These are phyloP conservation scores for Furcasterigmium sp. DNA, from an alignment of 2,329 filamentous ascomycete genomes.

Conservation along the genomic window DNA sequence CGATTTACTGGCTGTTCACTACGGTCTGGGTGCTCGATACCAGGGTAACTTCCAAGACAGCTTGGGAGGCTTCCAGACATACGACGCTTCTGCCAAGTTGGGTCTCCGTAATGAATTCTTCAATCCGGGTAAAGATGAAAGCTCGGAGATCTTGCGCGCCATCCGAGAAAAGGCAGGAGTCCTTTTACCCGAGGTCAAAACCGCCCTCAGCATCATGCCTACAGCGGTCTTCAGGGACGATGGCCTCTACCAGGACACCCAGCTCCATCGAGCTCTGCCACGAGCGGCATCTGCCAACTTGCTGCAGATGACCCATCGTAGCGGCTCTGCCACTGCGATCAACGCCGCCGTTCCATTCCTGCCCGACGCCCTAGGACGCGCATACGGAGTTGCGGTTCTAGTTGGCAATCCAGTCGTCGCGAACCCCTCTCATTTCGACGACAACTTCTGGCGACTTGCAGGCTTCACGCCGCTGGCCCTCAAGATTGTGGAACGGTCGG, in stretches of 20 bases:
- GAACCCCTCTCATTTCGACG: conserved; percentile 79
- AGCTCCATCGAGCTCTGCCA: conserved; percentile 71
- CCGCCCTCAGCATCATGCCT: conserved; percentile 80
- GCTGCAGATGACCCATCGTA: conserved; percentile 64
- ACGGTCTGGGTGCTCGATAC: conserved; percentile 83
- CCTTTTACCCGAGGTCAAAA: conserved; percentile 73
- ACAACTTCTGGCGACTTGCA: conserved; percentile 88
- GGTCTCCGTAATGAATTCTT: conserved; percentile 88
- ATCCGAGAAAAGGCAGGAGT: conserved; percentile 80
- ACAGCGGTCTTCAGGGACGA: conserved; percentile 76
- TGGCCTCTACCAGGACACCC: conserved; percentile 71
- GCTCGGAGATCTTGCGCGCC: conserved; percentile 84
- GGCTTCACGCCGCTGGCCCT: conserved; percentile 83
- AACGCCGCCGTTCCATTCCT: conserved; percentile 85
- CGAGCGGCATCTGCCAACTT: conserved; percentile 64
- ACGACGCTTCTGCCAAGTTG: conserved; percentile 83
- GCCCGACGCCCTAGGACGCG: conserved; percentile 78
- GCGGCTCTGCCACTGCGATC: conserved; percentile 73
- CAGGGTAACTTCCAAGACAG: conserved; percentile 96
- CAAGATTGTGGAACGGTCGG: conserved; percentile 76
- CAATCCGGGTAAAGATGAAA: conserved; percentile 83
- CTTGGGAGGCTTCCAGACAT: conserved; percentile 92
- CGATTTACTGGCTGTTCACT: conserved; percentile 86
- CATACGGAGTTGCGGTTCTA: conserved; percentile 76
- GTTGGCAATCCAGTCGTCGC: conserved; percentile 78